These are phyloP conservation scores for Moniliophthora roreri DNA, from an alignment of 1,284 basidiomycete genomes.

Conservation along the genomic window DNA sequence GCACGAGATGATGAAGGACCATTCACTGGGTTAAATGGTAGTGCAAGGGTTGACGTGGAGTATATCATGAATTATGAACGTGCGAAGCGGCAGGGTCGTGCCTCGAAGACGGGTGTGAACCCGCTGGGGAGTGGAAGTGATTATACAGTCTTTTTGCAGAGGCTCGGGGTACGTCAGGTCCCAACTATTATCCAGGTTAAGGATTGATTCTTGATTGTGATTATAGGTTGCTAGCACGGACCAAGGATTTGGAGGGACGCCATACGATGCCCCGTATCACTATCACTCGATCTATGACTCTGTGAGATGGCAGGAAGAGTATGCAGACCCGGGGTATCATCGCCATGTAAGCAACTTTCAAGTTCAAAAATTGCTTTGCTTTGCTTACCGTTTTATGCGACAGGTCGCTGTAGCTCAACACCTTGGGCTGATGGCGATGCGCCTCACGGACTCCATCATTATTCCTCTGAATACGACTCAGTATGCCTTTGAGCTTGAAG, in stretches of 20 bases:
- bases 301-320: conserved; percentile 72
- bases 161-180: conserved; percentile 29
- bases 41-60: conserved; percentile 30
- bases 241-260: conserved; percentile 41
- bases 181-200: conserved; percentile 27
- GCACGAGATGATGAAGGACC: conserved; percentile 57
- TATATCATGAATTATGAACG: conserved; percentile 27
- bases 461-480: conserved; percentile 77
- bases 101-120: conserved; percentile 23
- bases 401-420: conserved; percentile 44
- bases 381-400: neutral
- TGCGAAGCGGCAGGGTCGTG: conserved; percentile 20
- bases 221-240: conserved; percentile 48
- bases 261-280: conserved; percentile 69
- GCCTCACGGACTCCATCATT: conserved; percentile 58
- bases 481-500: conserved; percentile 62
- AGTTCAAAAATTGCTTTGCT: neutral
- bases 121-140: conserved; percentile 63
- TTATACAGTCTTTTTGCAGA: conserved; percentile 69
- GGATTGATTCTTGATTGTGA: conserved; percentile 7
- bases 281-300: conserved; percentile 83
- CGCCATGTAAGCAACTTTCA: conserved; percentile 51
- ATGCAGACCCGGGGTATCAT: conserved; percentile 75
- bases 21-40: conserved; percentile 31
- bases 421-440: conserved; percentile 60